A percentile compares a stretch with the other conserved stretches of the same genome.
These are phyloP conservation scores for Citropsis articulata DNA, from an alignment of 345 rosid genomes.

Conservation along the genomic window DNA sequence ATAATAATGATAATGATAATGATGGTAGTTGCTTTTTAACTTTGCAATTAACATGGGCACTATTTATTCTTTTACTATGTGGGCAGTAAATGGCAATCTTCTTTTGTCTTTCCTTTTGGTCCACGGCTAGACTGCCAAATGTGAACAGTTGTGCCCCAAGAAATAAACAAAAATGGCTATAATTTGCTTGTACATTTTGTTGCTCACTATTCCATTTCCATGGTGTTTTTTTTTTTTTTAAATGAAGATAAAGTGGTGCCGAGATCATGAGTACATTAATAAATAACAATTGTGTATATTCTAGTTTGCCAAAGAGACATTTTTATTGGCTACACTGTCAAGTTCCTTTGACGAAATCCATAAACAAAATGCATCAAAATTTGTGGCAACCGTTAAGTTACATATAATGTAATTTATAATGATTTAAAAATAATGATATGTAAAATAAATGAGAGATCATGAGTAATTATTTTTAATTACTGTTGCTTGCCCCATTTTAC, in stretches of 20 bases:
- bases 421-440: too few relatives aligned
- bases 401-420: too few relatives aligned
- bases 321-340: background rate
- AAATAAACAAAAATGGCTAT: background rate
- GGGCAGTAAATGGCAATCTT: background rate
- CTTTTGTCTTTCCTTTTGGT: background rate
- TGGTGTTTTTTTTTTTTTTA: too few relatives aligned
- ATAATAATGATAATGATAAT: too few relatives aligned
- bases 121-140: background rate
- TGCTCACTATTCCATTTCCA: background rate
- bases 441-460: too few relatives aligned
- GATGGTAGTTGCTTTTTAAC: conserved; percentile 26
- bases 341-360: background rate
- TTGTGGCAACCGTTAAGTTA: background rate
- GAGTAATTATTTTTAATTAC: too few relatives aligned
- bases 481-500: background rate
- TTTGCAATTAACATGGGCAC: conserved; percentile 21
- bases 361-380: background rate
- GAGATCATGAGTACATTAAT: background rate
- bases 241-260: background rate
- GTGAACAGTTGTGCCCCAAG: background rate
- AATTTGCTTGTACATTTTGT: background rate
- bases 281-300: background rate
- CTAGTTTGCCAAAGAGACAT: background rate
- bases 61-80: conserved; percentile 8